These are phyloP conservation scores for Candida smagusa DNA, from an alignment of 1,139 yeast species.

Conservation along the genomic window DNA sequence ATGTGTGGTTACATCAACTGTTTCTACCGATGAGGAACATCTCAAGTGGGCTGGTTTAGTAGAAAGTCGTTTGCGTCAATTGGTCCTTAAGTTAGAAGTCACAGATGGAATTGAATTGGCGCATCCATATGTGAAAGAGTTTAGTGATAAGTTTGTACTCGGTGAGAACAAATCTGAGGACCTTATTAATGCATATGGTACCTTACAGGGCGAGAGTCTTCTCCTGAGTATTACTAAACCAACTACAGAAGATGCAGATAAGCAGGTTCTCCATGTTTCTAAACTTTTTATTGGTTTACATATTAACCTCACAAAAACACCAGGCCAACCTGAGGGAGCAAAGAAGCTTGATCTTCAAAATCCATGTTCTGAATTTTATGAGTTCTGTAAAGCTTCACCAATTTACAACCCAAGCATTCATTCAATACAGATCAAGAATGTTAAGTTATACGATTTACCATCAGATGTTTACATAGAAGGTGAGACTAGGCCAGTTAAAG, in stretches of 20 bases:
- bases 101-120: constrained; percentile 75
- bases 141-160: constrained; percentile 55
- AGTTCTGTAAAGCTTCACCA: constrained; percentile 71
- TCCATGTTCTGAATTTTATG: constrained; percentile 88
- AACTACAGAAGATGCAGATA: constrained; percentile 10
- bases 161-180: constrained; percentile 51
- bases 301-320: constrained; percentile 43
- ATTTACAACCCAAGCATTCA: constrained; percentile 60
- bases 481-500: constrained; percentile 67
- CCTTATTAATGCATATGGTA: constrained; percentile 56
- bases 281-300: constrained; percentile 80
- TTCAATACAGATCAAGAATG: constrained; percentile 67
- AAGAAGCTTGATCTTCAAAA: constrained; percentile 81
- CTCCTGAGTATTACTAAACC: constrained; percentile 10
- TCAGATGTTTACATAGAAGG: constrained; percentile 79
- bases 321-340: constrained; percentile 34
- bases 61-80: constrained; percentile 77
- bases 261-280: constrained; percentile 54
- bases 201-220: constrained; percentile 40
- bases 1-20: constrained; percentile 76
- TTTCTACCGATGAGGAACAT: constrained; percentile 73
- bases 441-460: constrained; percentile 78
- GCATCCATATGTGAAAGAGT: constrained; percentile 85
- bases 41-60: constrained; percentile 89
- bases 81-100: constrained; percentile 79